phyloP scores from a whole-genome alignment of 352 stramenopile species.

The Globisporangium barbulae region DNA sequence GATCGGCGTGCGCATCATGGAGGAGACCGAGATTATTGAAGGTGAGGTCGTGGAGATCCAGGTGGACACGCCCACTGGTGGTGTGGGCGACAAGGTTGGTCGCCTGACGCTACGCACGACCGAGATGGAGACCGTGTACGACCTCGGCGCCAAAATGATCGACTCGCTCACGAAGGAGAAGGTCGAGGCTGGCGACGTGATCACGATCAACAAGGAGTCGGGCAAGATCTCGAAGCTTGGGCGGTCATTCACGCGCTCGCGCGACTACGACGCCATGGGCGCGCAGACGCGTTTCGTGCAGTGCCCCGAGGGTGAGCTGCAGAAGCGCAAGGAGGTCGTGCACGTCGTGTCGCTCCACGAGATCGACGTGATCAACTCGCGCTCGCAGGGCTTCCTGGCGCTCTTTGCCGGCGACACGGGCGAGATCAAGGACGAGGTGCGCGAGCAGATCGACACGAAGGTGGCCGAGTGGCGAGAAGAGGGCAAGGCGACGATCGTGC shows the following conservation, averaged over 20 bases:
- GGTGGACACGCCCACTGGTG: conserved; percentile 89
- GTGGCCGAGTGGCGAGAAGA: conserved; percentile 96
- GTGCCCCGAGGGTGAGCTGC: conserved; percentile 95
- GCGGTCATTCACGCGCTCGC: conserved; percentile 94
- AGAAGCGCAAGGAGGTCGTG: conserved; percentile 98
- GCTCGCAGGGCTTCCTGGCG: conserved; percentile 98
- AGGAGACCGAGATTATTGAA: conserved; percentile 99
- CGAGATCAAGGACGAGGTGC: conserved; percentile 98
- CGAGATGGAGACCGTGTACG: conserved; percentile 99
- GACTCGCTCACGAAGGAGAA: conserved; percentile 99
- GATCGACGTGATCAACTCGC: conserved; percentile 99
- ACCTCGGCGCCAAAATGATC: conserved; percentile 99
- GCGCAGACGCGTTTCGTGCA: conserved; percentile 84
- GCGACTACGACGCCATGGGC: conserved; percentile 99
- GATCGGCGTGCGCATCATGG: conserved; percentile 98
- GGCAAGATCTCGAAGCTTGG: conserved; percentile 98
- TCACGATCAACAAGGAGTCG: conserved; percentile 99
- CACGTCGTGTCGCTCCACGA: conserved; percentile 98
- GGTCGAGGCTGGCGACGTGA: conserved; percentile 97
- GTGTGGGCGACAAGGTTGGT: conserved; percentile 81
- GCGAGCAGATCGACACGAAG: conserved; percentile 99
- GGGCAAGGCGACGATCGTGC: conserved; percentile 97
- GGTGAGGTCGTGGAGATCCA: conserved; percentile 99
- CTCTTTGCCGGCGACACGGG: conserved; percentile 99
- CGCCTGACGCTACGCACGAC: conserved; percentile 98